Conservation (phyloP, 495 filamentous ascomycete species). For the Neurospora discreta region DNA sequence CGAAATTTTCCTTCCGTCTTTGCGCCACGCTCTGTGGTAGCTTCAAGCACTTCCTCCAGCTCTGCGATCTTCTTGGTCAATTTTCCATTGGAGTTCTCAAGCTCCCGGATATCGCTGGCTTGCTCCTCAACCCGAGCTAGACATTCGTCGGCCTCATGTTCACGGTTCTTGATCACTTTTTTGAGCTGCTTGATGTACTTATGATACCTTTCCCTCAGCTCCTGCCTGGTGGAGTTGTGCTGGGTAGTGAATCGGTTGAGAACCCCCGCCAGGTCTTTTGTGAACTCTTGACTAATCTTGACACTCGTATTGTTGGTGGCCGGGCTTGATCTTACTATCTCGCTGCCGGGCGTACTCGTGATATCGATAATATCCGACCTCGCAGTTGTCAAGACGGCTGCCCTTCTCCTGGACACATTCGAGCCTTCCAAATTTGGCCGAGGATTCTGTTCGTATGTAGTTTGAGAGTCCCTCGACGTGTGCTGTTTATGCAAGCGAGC, state of each 20-base stretch:
- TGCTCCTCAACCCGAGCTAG: constrained; percentile 2
- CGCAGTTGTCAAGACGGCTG: not conserved
- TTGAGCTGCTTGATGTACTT: constrained; percentile 13
- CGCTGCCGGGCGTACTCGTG: not conserved
- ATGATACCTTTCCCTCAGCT: constrained; percentile 11
- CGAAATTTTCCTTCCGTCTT: constrained; percentile 21
- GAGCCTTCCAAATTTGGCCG: constrained; percentile 1
- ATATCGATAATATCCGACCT: constrained; percentile 2
- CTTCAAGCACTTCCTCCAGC: constrained; percentile 12
- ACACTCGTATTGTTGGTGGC: constrained; percentile 1
- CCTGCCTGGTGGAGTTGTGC: constrained; percentile 7
- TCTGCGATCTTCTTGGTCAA: constrained; percentile 12
- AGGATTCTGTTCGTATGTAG: not conserved
- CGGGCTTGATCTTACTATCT: constrained; percentile 3
- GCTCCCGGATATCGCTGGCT: constrained; percentile 11
- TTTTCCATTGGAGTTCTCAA: constrained; percentile 11
- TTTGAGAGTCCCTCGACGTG: not conserved
- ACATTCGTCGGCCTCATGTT: not conserved
- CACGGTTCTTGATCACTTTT: not conserved
- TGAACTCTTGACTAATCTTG: constrained; percentile 14
- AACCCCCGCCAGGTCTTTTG: constrained; percentile 8
- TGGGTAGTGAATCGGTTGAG: constrained; percentile 17
- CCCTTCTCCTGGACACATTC: not conserved
- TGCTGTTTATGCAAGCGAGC: not conserved
- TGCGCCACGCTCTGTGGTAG: constrained; percentile 7